These are phyloP conservation scores for Epichloe gansuensis DNA, from an alignment of 2,329 filamentous ascomycete species.

Conservation along the genomic window DNA sequence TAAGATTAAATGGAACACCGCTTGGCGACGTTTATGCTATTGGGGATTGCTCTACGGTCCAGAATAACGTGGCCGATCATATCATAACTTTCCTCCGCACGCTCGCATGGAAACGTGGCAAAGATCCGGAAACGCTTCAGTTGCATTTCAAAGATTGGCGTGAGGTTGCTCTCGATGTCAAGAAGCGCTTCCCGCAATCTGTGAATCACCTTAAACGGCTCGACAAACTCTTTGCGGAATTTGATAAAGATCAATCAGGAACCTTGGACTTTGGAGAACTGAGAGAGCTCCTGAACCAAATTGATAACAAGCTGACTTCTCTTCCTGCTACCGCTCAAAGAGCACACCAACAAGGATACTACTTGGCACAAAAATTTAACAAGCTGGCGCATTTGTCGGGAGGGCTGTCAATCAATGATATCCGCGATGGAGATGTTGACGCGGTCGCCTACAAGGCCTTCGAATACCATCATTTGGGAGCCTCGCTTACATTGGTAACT, in stretches of 20 bases:
- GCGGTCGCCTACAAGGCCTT: slow-evolving; percentile 90
- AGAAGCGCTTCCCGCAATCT: slow-evolving; percentile 83
- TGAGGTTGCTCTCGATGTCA: slow-evolving; percentile 68
- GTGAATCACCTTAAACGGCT: slow-evolving; percentile 75
- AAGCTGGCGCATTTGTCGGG: slow-evolving; percentile 69
- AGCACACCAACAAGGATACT: slow-evolving; percentile 89
- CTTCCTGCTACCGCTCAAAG: slow-evolving; percentile 92
- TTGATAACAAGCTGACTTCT: slow-evolving; percentile 88
- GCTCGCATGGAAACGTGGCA: slow-evolving; percentile 82
- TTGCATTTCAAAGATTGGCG: slow-evolving; percentile 86
- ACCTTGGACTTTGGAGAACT: slow-evolving; percentile 92
- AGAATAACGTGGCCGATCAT: slow-evolving; percentile 92
- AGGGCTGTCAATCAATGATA: slow-evolving; percentile 65
- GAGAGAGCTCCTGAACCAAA: slow-evolving; percentile 75
- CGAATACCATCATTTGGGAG: slow-evolving; percentile 82
- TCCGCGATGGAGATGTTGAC: slow-evolving; percentile 82
- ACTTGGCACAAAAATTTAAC: slow-evolving; percentile 89
- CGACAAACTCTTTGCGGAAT: slow-evolving; percentile 81
- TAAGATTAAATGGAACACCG: slow-evolving; percentile 78
- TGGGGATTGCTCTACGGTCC: slow-evolving; percentile 90
- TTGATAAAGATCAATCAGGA: slow-evolving; percentile 86
- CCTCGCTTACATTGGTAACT: slow-evolving; percentile 91
- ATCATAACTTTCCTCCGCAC: slow-evolving; percentile 82
- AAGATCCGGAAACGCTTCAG: slow-evolving; percentile 77
- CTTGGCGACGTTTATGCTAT: slow-evolving; percentile 93